phyloP scores from a whole-genome alignment of 768 basidiomycete genomes.

The Brasilioporus rufonigricans region DNA sequence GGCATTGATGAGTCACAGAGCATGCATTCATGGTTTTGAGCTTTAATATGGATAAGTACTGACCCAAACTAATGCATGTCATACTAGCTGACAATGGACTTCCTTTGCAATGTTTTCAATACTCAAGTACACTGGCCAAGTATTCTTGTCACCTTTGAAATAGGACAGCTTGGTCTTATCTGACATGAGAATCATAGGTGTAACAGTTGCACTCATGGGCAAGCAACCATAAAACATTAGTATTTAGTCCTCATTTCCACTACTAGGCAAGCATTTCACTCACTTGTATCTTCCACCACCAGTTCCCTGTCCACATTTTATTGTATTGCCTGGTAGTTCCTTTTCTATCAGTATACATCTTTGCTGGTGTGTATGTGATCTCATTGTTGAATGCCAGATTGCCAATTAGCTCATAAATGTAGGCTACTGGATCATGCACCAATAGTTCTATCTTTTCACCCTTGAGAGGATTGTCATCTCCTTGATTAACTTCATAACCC shows the following conservation, averaged over 20 bases:
- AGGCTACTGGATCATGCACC: background rate
- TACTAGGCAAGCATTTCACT: background rate
- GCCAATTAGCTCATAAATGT: background rate
- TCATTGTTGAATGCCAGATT: background rate
- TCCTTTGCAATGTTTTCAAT: background rate
- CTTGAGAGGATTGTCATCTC: too few species aligned
- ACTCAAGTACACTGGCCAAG: constrained; percentile 5
- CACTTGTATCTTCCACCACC: background rate
- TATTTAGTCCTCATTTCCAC: background rate
- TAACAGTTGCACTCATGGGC: background rate
- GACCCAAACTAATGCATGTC: background rate
- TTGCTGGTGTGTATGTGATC: background rate
- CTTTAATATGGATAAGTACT: constrained; percentile 1
- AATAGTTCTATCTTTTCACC: background rate
- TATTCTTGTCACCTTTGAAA: background rate
- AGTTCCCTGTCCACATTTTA: background rate
- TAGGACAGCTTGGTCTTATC: background rate
- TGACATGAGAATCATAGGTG: background rate
- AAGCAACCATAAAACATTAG: background rate
- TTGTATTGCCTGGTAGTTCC: background rate
- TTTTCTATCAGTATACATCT: background rate
- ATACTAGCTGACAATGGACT: background rate
- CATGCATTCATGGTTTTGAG: background rate
- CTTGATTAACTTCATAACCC: too few species aligned
- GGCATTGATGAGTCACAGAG: background rate